Evolutionary conservation across 2,329 filamentous ascomycete species (phyloP).

Genomic region (Penicillium psychrosexuale): DNA sequence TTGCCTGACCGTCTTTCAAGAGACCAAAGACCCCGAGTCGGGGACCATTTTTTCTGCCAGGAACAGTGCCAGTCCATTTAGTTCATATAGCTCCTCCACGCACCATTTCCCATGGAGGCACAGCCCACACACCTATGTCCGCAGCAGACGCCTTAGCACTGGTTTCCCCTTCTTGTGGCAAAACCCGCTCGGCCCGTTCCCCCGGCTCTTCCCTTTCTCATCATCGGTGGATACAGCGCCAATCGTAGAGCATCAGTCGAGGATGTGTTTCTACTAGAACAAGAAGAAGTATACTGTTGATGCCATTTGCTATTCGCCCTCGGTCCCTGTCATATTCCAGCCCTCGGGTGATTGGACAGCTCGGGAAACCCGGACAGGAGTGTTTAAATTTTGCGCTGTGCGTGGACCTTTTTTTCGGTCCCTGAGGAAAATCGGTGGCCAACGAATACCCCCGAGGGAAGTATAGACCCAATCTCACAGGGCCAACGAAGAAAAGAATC

Average conservation of each 20-base stretch:
- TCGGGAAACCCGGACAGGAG: not conserved
- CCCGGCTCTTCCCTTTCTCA: slow-evolving; percentile 26
- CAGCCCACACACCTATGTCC: slow-evolving; percentile 4
- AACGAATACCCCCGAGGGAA: slow-evolving; percentile 1
- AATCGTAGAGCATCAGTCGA: slow-evolving; percentile 8
- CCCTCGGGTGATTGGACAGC: not conserved
- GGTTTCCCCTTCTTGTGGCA: slow-evolving; percentile 16
- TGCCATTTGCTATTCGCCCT: not conserved
- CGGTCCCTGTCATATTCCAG: slow-evolving; percentile 1
- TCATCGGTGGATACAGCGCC: slow-evolving; percentile 14
- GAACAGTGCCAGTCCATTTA: not conserved
- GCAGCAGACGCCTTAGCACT: not conserved
- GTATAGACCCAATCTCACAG: not conserved
- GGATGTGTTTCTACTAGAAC: not conserved
- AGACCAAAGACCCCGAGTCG: not conserved
- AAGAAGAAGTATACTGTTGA: not conserved
- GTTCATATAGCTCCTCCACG: not conserved
- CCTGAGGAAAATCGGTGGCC: slow-evolving; percentile 10
- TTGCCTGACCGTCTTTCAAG: slow-evolving; percentile 17
- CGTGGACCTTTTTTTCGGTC: not conserved
- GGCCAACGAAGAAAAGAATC: not conserved
- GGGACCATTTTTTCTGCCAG: slow-evolving; percentile 6
- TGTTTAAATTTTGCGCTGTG: not conserved
- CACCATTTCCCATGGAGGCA: slow-evolving; percentile 1
- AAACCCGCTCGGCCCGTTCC: slow-evolving; percentile 29